phyloP scores from a whole-genome alignment of 2,329 filamentous ascomycete species.

The Hypoxylon sp. region DNA sequence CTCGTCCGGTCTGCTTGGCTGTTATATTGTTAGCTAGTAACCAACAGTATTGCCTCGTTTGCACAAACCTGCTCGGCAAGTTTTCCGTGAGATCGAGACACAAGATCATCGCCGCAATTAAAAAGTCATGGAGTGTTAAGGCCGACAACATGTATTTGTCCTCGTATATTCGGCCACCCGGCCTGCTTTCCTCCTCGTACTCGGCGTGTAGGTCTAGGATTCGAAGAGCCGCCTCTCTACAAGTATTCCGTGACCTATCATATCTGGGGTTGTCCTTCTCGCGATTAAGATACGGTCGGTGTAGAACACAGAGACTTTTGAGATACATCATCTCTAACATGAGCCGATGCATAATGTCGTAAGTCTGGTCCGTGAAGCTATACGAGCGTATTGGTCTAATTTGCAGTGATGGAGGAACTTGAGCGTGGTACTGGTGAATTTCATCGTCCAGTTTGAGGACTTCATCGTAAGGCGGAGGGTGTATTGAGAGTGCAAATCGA shows the following conservation, averaged over 20 bases:
- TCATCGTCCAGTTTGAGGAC: conserved; percentile 60
- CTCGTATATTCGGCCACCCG: conserved; percentile 66
- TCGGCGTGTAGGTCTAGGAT: conserved; percentile 65
- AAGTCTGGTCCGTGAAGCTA: conserved; percentile 61
- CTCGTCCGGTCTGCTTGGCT: conserved; percentile 54
- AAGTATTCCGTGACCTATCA: conserved; percentile 59
- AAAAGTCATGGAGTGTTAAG: conserved; percentile 69
- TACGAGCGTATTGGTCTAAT: conserved; percentile 61
- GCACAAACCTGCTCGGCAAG: conserved; percentile 56
- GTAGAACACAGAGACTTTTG: conserved; percentile 66
- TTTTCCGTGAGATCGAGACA: conserved; percentile 66
- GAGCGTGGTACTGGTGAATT: conserved; percentile 57
- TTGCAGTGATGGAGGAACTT: conserved; percentile 59
- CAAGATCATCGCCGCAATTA: conserved; percentile 72
- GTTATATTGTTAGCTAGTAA: conserved; percentile 37
- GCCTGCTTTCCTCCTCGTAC: conserved; percentile 61
- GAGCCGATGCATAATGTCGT: conserved; percentile 64
- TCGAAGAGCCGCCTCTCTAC: conserved; percentile 61
- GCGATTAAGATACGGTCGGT: conserved; percentile 63
- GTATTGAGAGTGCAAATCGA: conserved; percentile 58
- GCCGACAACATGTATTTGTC: conserved; percentile 69
- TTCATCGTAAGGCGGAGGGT: conserved; percentile 56
- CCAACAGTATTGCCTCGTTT: neutral
- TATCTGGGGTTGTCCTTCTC: conserved; percentile 58
- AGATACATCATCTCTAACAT: conserved; percentile 65